Base-by-base conservation (phyloP, 768 basidiomycete species). In the Cubamyces sp. region DNA sequence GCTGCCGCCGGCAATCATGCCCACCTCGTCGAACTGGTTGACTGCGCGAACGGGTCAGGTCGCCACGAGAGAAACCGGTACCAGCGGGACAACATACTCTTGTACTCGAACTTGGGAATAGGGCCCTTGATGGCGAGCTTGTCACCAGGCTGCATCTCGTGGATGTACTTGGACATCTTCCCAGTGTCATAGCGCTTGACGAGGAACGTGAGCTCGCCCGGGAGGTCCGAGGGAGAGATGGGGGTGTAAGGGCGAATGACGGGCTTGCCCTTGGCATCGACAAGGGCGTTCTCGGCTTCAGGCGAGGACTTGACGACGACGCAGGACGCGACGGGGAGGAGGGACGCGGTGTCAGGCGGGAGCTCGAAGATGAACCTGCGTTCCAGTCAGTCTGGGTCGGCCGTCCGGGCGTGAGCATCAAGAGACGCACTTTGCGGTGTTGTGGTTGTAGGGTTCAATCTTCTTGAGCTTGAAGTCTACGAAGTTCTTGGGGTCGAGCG, bases 191-290 rank as follows among this genome's bases (percentile, higher is more conserved):
- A 89, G 65, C 86, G 87, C 77, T 98, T 98, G 74, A 98, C 78
- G 65, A 98, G 75, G 65, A 98, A 83, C 14, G 82, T 81, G 48
- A 96, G 74, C 70, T 93, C 88, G 26, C 93, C 94, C 56, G 85
- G 84, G 7, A 79, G 70, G 60, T 94, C 87, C 8, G 92, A 83
- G 0, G 85, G 76, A 21, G 95, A 95, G 66, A 94, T 85, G 54
- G 97, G 94, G 4, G 97, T 99, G 76, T 99, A 99, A 0, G 97
- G 93, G 56, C 94, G 85, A 66, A 90, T 81, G 75, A 95, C 85
- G 53, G 93, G 91, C 68, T 93, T 94, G 64, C 94, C 96, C 70
- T 94, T 92, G 69, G 75, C 79, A 73, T 88, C 88, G 64, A 84
- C 82, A 47, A 90, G 77, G 39, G 78, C 81, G 52, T 85, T 85